Percentiles rank a stretch among this genome's conserved stretches.
Evolutionary conservation across 2,329 filamentous ascomycete genomes (phyloP).

Genomic region (Tolypocladium cylindrosporum): DNA sequence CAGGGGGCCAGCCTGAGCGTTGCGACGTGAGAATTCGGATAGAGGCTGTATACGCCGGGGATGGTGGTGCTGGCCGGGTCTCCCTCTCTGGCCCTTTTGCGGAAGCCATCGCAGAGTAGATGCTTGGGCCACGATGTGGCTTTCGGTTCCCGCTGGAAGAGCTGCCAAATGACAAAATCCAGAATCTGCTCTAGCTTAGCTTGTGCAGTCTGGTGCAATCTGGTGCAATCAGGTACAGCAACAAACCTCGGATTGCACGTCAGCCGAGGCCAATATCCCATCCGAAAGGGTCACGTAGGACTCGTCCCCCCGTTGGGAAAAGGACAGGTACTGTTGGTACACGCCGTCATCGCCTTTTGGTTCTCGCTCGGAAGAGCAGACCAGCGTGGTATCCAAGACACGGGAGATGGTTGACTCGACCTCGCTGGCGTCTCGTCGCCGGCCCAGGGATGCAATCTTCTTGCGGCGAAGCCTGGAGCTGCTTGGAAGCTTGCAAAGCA

Average conservation of each 20-base stretch:
- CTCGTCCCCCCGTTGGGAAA: constrained; percentile 53
- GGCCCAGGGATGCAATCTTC: constrained; percentile 41
- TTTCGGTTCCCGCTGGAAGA: constrained; percentile 53
- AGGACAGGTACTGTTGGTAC: constrained; percentile 46
- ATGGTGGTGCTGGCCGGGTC: constrained; percentile 33
- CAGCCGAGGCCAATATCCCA: constrained; percentile 30
- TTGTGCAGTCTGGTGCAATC: not conserved
- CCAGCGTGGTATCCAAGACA: constrained; percentile 60
- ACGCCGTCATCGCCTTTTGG: constrained; percentile 24
- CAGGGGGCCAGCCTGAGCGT: constrained; percentile 62
- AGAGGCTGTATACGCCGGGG: constrained; percentile 53
- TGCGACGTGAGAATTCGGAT: constrained; percentile 61
- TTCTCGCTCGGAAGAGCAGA: constrained; percentile 40
- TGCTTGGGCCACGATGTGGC: constrained; percentile 50
- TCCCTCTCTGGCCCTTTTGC: constrained; percentile 31
- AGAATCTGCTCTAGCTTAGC: constrained; percentile 47
- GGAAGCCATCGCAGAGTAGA: constrained; percentile 76
- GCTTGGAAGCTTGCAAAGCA: constrained; percentile 55
- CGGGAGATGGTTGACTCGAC: constrained; percentile 34
- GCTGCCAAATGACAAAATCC: constrained; percentile 65
- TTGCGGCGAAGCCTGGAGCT: constrained; percentile 53
- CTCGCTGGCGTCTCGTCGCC: constrained; percentile 13
- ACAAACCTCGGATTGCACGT: constrained; percentile 54
- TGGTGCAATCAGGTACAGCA: constrained; percentile 1
- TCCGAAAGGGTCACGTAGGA: constrained; percentile 43